These are phyloP conservation scores for Coemansia sp. DNA, from an alignment of 192 early-diverging fungal species.

Conservation along the genomic window DNA sequence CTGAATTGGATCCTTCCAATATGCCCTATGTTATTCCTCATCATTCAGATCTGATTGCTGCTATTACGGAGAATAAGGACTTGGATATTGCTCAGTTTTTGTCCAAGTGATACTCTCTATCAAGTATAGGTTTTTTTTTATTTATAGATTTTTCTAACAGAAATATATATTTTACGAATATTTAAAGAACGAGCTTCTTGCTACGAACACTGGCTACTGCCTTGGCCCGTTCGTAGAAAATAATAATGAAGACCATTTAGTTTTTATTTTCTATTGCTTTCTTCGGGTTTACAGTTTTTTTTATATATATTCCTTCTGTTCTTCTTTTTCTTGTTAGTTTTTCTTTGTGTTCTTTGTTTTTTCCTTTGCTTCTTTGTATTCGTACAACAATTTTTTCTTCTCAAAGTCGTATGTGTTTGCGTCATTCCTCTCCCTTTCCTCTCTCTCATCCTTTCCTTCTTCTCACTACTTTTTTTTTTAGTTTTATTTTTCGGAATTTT, in stretches of 20 bases:
- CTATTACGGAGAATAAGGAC: neutral
- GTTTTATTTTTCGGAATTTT: too few relatives aligned
- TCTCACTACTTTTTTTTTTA: neutral
- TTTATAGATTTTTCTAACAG: too few relatives aligned
- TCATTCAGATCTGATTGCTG: neutral
- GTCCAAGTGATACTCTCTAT: neutral
- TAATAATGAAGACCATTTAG: too few relatives aligned
- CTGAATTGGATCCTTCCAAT: conserved; percentile 29
- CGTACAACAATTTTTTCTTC: neutral
- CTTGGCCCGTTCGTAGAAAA: too few relatives aligned
- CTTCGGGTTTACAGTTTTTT: too few relatives aligned
- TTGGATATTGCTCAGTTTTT: neutral
- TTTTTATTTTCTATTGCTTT: too few relatives aligned
- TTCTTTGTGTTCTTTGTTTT: too few relatives aligned
- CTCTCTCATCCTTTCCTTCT: neutral
- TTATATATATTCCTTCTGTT: neutral
- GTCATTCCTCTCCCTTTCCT: too few relatives aligned
- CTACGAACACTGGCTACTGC: neutral
- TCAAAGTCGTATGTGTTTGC: too few relatives aligned
- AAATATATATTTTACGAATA: too few relatives aligned
- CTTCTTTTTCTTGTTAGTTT: neutral
- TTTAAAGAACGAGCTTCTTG: neutral
- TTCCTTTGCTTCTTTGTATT: too few relatives aligned
- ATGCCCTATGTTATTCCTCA: conserved; percentile 25
- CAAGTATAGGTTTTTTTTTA: neutral